phyloP scores from a whole-genome alignment of 306 rosid species.

The barrel medic (Medicago truncatula) region DNA sequence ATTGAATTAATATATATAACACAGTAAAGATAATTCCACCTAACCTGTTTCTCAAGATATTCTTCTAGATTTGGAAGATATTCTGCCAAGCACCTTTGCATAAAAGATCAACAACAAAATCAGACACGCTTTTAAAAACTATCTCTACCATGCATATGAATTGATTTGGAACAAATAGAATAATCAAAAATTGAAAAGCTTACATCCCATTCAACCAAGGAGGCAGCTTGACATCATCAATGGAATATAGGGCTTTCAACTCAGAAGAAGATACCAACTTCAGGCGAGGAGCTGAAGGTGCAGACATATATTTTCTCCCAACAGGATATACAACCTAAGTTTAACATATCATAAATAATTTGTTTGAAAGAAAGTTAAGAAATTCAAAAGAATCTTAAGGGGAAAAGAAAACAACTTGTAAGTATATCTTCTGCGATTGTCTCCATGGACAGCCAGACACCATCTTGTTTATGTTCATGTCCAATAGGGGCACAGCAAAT shows the following conservation, averaged over 20 bases:
- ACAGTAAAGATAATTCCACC: conserved; percentile 40
- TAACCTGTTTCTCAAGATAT: conserved; percentile 87
- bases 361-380: conserved; percentile 28
- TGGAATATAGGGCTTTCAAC: conserved; percentile 76
- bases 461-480: conserved; percentile 85
- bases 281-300: conserved; percentile 85
- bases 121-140: conserved; percentile 26
- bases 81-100: conserved; percentile 90
- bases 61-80: conserved; percentile 90
- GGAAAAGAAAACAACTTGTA: conserved; percentile 68
- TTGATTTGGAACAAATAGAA: neutral
- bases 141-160: conserved; percentile 14
- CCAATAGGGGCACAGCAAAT: conserved; percentile 90
- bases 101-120: conserved; percentile 41
- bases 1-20: conserved; percentile 29
- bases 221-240: conserved; percentile 91
- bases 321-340: conserved; percentile 79
- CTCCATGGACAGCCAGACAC: conserved; percentile 87
- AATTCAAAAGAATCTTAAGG: neutral
- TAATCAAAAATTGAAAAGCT: conserved; percentile 47
- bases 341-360: conserved; percentile 39
- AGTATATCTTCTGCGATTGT: conserved; percentile 79
- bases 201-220: conserved; percentile 91
- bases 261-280: conserved; percentile 76
- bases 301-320: conserved; percentile 68